Base-by-base conservation (phyloP, 176 grass and related monocot species). In the Musa itinerans region DNA sequence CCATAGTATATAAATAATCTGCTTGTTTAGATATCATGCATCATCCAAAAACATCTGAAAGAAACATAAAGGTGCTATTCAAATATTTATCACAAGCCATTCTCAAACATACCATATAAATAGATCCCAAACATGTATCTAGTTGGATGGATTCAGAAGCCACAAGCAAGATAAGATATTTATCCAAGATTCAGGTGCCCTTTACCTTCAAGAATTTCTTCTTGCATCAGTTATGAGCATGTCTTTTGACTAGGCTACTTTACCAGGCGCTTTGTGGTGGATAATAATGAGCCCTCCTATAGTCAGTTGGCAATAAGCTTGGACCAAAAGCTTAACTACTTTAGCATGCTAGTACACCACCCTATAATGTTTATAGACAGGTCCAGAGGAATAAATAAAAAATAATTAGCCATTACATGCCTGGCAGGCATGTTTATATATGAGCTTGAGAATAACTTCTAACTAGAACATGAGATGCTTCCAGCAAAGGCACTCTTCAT, bases 1-100 rank as follows among this genome's bases (percentile, higher is more conserved):
- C 17, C 24, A 29, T 52, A 69, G 52, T 43, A 77, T 34, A 72
- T 13, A 86, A 9, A 75, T 48, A 57, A 57, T 76, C 70, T 55
- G 57, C 11, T 75, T 52, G 19, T 72, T 27, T 53, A 50, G 27
- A 29, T 11, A 69, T 11, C 50, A 67, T 9, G 34, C 9, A 74
- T 20, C 15, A 71, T 25, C 9, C 1, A 83, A 21, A 9, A 57
- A 2, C 51, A 57, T 50, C 20, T 21, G 48, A 52, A 70, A 48
- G 43, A 50, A 51, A 51, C 34, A 69, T 25, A 65, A 65, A 65
- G 22, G 29, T n/a, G 49, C 43, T 49, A 69, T 17, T 11, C 66
- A 69, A 20, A 49, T 69, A 13, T 69, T 49, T 70, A 10, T 27
- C 34, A 69, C 34, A 19, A 69, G 15, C 1, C 34, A 50, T 19